Evolutionary conservation across 78 protist genomes (phyloP), one percentile per base, ranked within the genome.

Genomic region (Tieghemostelium lacteum): DNA sequence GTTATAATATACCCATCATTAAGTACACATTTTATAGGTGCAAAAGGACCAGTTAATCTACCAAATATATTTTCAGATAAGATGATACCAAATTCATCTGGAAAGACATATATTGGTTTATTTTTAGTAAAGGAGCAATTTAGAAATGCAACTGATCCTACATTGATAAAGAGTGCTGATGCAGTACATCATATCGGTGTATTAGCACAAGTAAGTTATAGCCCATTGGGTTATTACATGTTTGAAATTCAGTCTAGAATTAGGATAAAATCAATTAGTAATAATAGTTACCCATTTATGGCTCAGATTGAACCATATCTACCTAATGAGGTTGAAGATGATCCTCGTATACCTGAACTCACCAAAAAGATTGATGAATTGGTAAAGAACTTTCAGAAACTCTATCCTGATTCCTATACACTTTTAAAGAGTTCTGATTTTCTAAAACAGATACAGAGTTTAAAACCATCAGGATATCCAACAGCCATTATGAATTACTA

Each of bases 51-150:
- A 7, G 39, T 83, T 39, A n/a, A 24, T 42, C 1, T 83, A 31
- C 17, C 19, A 1, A 28, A n/a, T 24, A 40, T 29, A 45, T 83
- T 40, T 31, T 50, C 29, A 20, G 31, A 61, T 60, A 83, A 39
- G 39, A 24, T 83, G 39, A 49, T 83, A 69, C 91, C 91, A 50
- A 83, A 83, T 42, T n/a, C 71, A 16, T 19, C 70, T 39, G 91
- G 91, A 26, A 66, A 69, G 50, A 69, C 39, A n/a, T 83, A 63
- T 69, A 40, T 83, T 60, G 91, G 91, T 14, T 24, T 83, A 10
- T 83, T 83, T 45, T 69, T 83, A 37, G 19, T 26, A 2, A 83
- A 83, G n/a, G 91, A 80, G 1, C 36, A 14, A 19, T 40, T 34
- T 28, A 40, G 69, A 12, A 26, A 39, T 16, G 49, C 2, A 17